Evolutionary conservation across 2,329 filamentous ascomycete species (phyloP).

Genomic region (Talaromyces albobiverticillius): DNA sequence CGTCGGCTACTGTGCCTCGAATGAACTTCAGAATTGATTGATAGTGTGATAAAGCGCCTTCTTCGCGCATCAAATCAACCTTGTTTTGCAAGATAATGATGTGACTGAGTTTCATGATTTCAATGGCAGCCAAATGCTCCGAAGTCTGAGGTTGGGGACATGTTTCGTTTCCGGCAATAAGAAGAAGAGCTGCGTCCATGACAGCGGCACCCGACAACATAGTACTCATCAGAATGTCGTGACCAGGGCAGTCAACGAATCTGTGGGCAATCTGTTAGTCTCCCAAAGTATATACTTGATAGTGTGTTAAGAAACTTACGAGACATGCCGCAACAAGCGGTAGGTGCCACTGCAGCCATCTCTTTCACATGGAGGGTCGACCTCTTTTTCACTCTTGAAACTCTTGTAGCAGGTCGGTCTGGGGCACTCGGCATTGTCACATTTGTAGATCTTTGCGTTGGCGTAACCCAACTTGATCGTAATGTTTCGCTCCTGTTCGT

Average conservation of each 20-base stretch:
- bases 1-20: conserved; percentile 91
- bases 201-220: conserved; percentile 99
- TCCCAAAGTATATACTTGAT: not conserved
- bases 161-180: conserved; percentile 97
- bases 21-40: conserved; percentile 98
- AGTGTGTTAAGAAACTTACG: conserved; percentile 58
- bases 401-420: conserved; percentile 93
- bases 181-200: conserved; percentile 95
- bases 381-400: conserved; percentile 98
- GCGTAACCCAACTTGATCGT: conserved; percentile 99
- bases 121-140: conserved; percentile 96
- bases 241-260: conserved; percentile 97
- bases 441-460: conserved; percentile 99
- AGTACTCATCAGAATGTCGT: conserved; percentile 99
- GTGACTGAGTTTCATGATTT: conserved; percentile 99
- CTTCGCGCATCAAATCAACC: conserved; percentile 96
- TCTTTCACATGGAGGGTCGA: conserved; percentile 92
- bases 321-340: conserved; percentile 84
- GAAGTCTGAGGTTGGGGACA: conserved; percentile 98
- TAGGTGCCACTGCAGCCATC: conserved; percentile 88
- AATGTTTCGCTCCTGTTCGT: conserved; percentile 97
- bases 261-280: conserved; percentile 45
- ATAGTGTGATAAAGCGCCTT: conserved; percentile 89
- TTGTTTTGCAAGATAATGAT: conserved; percentile 99
- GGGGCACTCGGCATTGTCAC: conserved; percentile 86